A percentile compares a stretch with the other conserved stretches of the same genome.
Conservation (phyloP, 2,329 filamentous ascomycete genomes). For the Paecilomyces dactylethromorphus region DNA sequence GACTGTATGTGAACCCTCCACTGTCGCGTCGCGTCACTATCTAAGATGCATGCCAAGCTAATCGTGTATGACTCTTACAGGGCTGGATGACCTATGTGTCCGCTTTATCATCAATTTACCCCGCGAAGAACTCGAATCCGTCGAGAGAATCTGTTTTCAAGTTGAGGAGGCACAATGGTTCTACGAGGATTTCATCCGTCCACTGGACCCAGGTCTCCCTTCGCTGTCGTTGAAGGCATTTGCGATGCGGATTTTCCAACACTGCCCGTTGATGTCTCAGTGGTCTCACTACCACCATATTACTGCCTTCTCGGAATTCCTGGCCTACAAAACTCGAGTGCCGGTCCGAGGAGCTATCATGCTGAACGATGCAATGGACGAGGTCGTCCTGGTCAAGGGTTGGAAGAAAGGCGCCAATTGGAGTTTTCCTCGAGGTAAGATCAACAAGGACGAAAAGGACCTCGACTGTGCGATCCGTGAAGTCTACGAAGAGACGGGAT, state of each 20-base stretch:
- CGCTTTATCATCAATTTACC: slow-evolving; percentile 98
- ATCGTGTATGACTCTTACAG: slow-evolving; percentile 38
- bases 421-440: slow-evolving; percentile 96
- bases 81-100: slow-evolving; percentile 95
- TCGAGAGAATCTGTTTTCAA: slow-evolving; percentile 95
- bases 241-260: slow-evolving; percentile 83
- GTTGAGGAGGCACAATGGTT: slow-evolving; percentile 99
- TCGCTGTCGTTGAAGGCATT: slow-evolving; percentile 80
- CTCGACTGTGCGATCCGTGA: slow-evolving; percentile 89
- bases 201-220: slow-evolving; percentile 75
- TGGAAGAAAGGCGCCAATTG: slow-evolving; percentile 97
- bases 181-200: slow-evolving; percentile 98
- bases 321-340: slow-evolving; percentile 89
- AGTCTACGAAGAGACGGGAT: slow-evolving; percentile 93
- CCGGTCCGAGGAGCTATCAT: slow-evolving; percentile 92
- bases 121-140: slow-evolving; percentile 78
- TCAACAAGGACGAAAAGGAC: slow-evolving; percentile 94
- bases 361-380: slow-evolving; percentile 90
- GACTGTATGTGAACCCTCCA: slow-evolving; percentile 58
- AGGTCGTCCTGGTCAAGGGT: slow-evolving; percentile 86
- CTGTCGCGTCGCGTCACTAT: background rate
- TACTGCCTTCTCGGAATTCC: slow-evolving; percentile 81
- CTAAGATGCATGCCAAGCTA: slow-evolving; percentile 11
- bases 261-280: slow-evolving; percentile 79
- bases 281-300: slow-evolving; percentile 73